phyloP scores from a whole-genome alignment of 306 rosid genomes.

The Cercis canadensis region DNA sequence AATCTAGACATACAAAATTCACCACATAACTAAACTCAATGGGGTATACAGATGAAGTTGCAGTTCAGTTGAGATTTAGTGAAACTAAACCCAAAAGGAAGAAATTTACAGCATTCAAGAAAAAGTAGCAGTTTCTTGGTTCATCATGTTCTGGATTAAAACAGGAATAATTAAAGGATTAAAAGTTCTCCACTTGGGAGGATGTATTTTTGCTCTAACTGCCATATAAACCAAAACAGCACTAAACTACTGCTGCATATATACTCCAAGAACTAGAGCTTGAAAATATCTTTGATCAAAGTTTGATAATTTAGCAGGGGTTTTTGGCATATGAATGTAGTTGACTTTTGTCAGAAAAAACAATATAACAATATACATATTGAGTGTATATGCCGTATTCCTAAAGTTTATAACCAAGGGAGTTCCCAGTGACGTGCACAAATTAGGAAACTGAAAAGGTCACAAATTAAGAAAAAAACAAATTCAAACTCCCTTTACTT shows the following conservation, averaged over 20 bases:
- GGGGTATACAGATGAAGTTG: no score
- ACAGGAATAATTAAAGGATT: no score
- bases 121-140: no score
- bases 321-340: constrained; percentile 15
- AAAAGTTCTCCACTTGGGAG: no score
- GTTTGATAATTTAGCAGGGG: neutral
- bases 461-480: constrained; percentile 14
- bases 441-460: constrained; percentile 18
- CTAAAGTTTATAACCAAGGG: neutral
- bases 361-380: neutral
- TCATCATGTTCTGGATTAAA: no score
- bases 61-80: no score
- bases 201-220: no score
- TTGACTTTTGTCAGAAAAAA: constrained; percentile 17
- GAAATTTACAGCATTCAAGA: neutral
- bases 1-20: no score
- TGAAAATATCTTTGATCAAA: neutral
- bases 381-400: neutral
- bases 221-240: no score
- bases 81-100: no score
- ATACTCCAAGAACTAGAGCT: constrained; percentile 14
- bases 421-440: neutral
- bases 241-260: constrained; percentile 17
- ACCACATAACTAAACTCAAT: no score
- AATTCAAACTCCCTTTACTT: constrained; percentile 5